Percentiles rank a stretch among this genome's conserved stretches.
Evolutionary conservation across 352 stramenopile species (phyloP).

Genomic region (Globisporangium canariense): DNA sequence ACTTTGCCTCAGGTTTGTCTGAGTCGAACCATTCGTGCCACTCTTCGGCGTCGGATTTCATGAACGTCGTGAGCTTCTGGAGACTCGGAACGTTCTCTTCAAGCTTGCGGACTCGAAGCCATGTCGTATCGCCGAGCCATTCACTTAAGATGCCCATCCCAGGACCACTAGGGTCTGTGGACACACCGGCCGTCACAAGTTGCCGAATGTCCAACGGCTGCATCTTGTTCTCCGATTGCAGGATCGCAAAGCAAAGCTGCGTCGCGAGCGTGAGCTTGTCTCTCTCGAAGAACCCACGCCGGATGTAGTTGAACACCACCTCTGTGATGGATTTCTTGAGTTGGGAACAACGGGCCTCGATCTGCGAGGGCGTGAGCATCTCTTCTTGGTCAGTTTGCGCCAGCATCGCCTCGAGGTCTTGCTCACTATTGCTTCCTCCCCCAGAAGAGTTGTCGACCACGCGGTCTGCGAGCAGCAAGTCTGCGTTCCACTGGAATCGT

Average conservation of each 20-base stretch:
- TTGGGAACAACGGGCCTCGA: conserved; percentile 50
- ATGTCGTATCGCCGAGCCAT: conserved; percentile 88
- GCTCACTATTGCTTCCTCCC: conserved; percentile 25
- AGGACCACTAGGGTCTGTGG: conserved; percentile 30
- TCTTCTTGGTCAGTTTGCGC: conserved; percentile 66
- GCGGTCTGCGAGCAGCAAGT: conserved; percentile 73
- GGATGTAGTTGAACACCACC: conserved; percentile 94
- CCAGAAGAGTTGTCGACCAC: conserved; percentile 39
- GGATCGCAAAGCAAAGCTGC: conserved; percentile 91
- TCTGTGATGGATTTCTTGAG: conserved; percentile 71
- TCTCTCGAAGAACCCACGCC: conserved; percentile 90
- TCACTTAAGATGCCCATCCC: conserved; percentile 91
- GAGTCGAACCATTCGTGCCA: conserved; percentile 94
- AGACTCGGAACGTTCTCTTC: conserved; percentile 85
- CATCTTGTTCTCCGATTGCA: conserved; percentile 74
- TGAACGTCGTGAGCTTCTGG: conserved; percentile 90
- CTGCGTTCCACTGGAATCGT: conserved; percentile 85
- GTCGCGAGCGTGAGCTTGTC: conserved; percentile 93
- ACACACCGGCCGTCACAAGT: conserved; percentile 58
- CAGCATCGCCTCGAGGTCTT: conserved; percentile 61
- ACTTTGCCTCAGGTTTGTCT: conserved; percentile 86
- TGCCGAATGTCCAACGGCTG: conserved; percentile 58
- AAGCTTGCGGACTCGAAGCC: conserved; percentile 89
- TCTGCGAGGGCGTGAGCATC: conserved; percentile 46
- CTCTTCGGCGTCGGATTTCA: conserved; percentile 95